Evolutionary conservation across 2,329 filamentous ascomycete species (phyloP), one percentile per base, ranked within the genome.

Genomic region (Monosporascus sp.): DNA sequence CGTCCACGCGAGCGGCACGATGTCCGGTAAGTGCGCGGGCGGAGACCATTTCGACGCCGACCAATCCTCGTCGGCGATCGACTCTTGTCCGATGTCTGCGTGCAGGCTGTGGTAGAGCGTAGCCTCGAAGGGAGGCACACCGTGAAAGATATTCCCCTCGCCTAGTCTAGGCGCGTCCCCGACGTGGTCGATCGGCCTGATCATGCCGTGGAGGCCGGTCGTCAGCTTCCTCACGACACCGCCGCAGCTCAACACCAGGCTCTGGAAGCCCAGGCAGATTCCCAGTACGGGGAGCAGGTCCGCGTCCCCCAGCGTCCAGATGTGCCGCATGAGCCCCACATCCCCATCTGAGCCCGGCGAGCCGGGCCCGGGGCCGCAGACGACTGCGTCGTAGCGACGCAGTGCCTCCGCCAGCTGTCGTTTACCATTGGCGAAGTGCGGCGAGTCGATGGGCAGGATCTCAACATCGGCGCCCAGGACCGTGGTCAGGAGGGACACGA

Each of bases 351-450:
- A 80, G 46, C 79, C 79, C 0, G 93, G 90, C 63, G 89, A 84
- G 9, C 94, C 94, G 1, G 94, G 94, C 0, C 94, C 94, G 1
- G 94, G 94, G 0, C 94, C 93, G 58, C 90, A 89, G 48, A 97
- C 87, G 22, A 97, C 84, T 41, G 90, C 94, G 69, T 93, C 87
- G 67, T 92, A 96, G 43, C 77, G 72, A 37, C 70, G 62, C 11
- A 87, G 72, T 58, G 80, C 74, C 14, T 25, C 14, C 5, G 43
- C 24, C 25, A 46, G 14, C 17, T n/a, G 43, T 14, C n/a, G 22
- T n/a, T 73, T 73, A 14, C 63, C 55, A 25, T 64, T 70, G 58
- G 72, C 59, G 47, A 81, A 73, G 50, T 79, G 73, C 3, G 76
- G 68, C n/a, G 75, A 76, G 63, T 90, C 89, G 61, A 95, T 91